A percentile compares a stretch with the other conserved stretches of the same genome.
Evolutionary conservation across 2,329 filamentous ascomycete genomes (phyloP).

Genomic region (Cladosporium halotolerans): DNA sequence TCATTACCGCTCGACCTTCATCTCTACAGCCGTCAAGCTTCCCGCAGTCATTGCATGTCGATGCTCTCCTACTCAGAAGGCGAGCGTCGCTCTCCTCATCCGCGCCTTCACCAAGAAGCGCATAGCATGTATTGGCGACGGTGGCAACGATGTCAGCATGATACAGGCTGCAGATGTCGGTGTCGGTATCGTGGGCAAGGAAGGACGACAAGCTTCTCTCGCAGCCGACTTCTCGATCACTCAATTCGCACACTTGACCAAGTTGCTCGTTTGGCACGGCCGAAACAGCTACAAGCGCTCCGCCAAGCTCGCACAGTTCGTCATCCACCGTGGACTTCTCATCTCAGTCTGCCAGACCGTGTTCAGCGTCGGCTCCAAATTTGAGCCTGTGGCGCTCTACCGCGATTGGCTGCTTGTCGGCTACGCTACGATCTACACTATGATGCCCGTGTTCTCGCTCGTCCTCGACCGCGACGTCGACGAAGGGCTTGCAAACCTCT

Average conservation of each 20-base stretch:
- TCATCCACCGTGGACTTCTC: constrained; percentile 94
- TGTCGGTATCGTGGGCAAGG: constrained; percentile 96
- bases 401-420: constrained; percentile 95
- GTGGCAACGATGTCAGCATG: constrained; percentile 98
- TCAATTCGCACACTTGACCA: constrained; percentile 90
- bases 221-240: constrained; percentile 96
- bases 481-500: constrained; percentile 85
- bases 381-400: constrained; percentile 91
- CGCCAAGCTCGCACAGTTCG: constrained; percentile 93
- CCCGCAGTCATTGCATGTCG: constrained; percentile 93
- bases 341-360: constrained; percentile 95
- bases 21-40: constrained; percentile 77
- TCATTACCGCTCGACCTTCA: constrained; percentile 78
- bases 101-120: constrained; percentile 88
- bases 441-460: constrained; percentile 83
- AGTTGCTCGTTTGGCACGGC: constrained; percentile 97
- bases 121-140: constrained; percentile 95
- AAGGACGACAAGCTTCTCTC: constrained; percentile 87
- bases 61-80: constrained; percentile 95
- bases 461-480: constrained; percentile 94
- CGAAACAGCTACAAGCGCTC: constrained; percentile 94
- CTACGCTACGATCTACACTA: constrained; percentile 94
- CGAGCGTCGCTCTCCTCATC: constrained; percentile 85
- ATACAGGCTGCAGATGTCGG: constrained; percentile 98
- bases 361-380: constrained; percentile 87